Evolutionary conservation across 2,329 filamentous ascomycete species (phyloP).

Genomic region (Penicillium crustosum): DNA sequence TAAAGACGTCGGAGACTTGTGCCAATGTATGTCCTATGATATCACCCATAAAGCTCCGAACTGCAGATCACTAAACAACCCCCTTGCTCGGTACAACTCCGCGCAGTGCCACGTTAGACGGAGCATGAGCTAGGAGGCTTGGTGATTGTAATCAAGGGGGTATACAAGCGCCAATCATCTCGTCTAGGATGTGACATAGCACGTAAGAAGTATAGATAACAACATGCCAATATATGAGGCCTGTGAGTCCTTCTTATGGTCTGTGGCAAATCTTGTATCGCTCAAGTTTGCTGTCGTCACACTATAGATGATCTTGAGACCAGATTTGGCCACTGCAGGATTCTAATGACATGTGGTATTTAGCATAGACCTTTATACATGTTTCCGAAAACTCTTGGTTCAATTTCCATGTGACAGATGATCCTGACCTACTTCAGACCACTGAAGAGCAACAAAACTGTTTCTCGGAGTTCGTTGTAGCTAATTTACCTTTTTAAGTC

Average conservation of each 20-base stretch:
- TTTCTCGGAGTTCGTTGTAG: not conserved
- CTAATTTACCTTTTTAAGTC: too few species aligned
- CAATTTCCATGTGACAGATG: not conserved
- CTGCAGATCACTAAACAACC: not conserved
- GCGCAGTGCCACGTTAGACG: conserved; percentile 5
- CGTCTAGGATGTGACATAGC: not conserved
- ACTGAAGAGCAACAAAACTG: not conserved
- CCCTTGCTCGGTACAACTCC: conserved; percentile 1
- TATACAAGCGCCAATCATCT: not conserved
- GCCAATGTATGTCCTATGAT: conserved; percentile 6
- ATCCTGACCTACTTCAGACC: too few species aligned
- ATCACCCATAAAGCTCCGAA: conserved; percentile 7
- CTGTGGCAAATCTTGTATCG: not conserved
- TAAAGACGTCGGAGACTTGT: conserved; percentile 4
- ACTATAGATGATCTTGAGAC: not conserved
- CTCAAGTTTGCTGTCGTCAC: not conserved
- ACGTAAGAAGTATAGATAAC: not conserved
- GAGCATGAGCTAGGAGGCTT: not conserved
- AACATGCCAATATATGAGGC: not conserved
- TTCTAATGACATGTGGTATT: not conserved
- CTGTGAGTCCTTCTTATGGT: too few species aligned
- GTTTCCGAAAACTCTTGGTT: not conserved
- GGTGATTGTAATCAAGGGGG: conserved; percentile 1
- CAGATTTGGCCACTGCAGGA: not conserved
- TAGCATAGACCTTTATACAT: not conserved